Evolutionary conservation across 257 asterid species (phyloP).

Genomic region (Scutellaria barbata): DNA sequence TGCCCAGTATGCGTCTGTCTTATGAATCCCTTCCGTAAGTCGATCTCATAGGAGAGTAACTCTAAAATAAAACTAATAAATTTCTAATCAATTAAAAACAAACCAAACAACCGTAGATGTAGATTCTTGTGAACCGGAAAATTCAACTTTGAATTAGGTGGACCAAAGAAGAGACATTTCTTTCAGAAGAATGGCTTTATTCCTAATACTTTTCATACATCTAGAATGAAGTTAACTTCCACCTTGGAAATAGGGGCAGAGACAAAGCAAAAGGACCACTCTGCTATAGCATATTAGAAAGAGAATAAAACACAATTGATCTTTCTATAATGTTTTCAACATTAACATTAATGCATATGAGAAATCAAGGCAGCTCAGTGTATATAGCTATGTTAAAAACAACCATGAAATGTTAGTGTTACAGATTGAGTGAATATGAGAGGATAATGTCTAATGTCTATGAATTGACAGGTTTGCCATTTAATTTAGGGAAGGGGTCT

Average conservation of each 20-base stretch:
- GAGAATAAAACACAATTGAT: background rate
- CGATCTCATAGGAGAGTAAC: too few species aligned
- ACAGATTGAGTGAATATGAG: conserved; percentile 8
- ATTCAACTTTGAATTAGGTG: background rate
- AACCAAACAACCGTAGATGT: too few species aligned
- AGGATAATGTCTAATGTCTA: conserved; percentile 34
- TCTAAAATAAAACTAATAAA: too few species aligned
- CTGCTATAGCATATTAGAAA: too few species aligned
- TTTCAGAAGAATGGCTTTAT: background rate
- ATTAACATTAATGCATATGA: background rate
- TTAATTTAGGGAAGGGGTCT: conserved; percentile 91
- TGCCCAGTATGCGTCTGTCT: too few species aligned
- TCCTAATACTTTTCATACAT: too few species aligned
- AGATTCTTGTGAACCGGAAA: background rate
- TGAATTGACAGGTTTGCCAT: conserved; percentile 75
- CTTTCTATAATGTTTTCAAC: background rate
- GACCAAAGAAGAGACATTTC: background rate
- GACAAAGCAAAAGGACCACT: too few species aligned
- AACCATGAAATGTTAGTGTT: background rate
- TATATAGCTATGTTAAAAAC: conserved; percentile 7
- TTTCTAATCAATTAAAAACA: too few species aligned
- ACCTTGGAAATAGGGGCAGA: too few species aligned
- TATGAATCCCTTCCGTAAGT: too few species aligned
- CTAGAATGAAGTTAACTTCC: too few species aligned
- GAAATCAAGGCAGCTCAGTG: conserved; percentile 2